phyloP scores from a whole-genome alignment of 2,329 filamentous ascomycete species.

The Helminthosporium solani region DNA sequence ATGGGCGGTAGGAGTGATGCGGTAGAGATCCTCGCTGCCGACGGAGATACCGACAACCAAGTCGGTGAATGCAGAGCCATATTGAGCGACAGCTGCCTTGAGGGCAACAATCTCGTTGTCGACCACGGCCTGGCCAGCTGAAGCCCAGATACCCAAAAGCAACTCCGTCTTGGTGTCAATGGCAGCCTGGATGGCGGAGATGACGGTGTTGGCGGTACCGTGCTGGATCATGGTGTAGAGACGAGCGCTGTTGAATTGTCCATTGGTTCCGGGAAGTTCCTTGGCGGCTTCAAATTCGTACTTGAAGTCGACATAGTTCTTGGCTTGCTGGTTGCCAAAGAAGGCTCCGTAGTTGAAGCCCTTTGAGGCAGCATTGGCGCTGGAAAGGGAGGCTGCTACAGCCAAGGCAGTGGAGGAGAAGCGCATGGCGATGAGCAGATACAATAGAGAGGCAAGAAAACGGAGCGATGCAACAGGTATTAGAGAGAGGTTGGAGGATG shows the following conservation, averaged over 20 bases:
- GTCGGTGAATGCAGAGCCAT: conserved; percentile 64
- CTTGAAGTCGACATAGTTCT: conserved; percentile 66
- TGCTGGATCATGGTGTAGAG: conserved; percentile 76
- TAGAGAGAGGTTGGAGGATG: conserved; percentile 1
- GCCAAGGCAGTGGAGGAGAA: conserved; percentile 38
- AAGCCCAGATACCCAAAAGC: conserved; percentile 82
- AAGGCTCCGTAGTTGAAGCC: conserved; percentile 75
- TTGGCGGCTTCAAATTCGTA: conserved; percentile 67
- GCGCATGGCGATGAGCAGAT: conserved; percentile 32
- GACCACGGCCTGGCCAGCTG: conserved; percentile 62
- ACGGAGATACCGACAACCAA: conserved; percentile 81
- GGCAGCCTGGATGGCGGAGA: conserved; percentile 74
- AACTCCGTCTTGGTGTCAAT: conserved; percentile 77
- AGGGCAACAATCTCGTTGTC: conserved; percentile 74
- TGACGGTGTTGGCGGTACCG: conserved; percentile 64
- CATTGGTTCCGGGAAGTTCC: conserved; percentile 62
- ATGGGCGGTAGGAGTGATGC: conserved; percentile 66
- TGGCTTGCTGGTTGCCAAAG: conserved; percentile 61
- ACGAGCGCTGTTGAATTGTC: conserved; percentile 65
- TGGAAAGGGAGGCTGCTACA: conserved; percentile 43
- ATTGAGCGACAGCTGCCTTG: conserved; percentile 65
- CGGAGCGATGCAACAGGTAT: conserved; percentile 1
- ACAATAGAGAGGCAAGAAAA: conserved; percentile 3
- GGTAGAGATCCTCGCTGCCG: conserved; percentile 73
- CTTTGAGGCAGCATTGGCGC: conserved; percentile 39